Base-by-base conservation (phyloP, 768 basidiomycete species). In the Suillus occidentalis region DNA sequence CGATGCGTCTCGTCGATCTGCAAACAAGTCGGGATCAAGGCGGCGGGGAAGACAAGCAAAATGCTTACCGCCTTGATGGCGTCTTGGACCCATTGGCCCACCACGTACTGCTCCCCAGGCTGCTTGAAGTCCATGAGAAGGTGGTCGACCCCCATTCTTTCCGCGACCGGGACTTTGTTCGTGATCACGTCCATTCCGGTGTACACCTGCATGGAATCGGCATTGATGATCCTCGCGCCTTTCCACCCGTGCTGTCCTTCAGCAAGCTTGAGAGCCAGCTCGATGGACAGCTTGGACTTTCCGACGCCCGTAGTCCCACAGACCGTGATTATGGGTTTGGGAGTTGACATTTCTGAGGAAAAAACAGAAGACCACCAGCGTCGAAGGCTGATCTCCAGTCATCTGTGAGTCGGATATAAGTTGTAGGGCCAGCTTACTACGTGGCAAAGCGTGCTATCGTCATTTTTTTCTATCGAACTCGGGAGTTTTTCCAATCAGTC, bases 181-280 rank as follows among this genome's bases (percentile, higher is more conserved):
- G 97, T 99, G 71, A 98, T 89, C 60, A 96, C 81, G 76, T 97
- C 91, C 75, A 99, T 84, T 0, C 97, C 97, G 20, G 82, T 81
- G 75, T 98, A 99, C 14, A 95, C 89, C 76, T 99, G 97, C 97
- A 99, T 98, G 14, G 97, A 88, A 77, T 99, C 97, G 12, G 96
- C 94, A 73, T 98, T 99, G 73, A 99, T 89, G 69, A 99, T 84
- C 72, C 88, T 87, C 9, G 88, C 89, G 14, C 87, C 86, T 16
- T 75, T 77, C 84, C 87, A 90, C 55, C 68, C 69, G 49, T 71
- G 63, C 31, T 60, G n/a, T 40, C 67, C 70, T 52, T 81, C 75
- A 13, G 82, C 73, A 28, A 90, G 75, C 64, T 80, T 82, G 40
- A 88, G 82, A 31, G 96, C 96, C 18, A 99, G 84, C 65, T 97